Evolutionary conservation across 2,329 filamentous ascomycete genomes (phyloP), one percentile per base, ranked within the genome.

Genomic region (Magnaporthales sp.): DNA sequence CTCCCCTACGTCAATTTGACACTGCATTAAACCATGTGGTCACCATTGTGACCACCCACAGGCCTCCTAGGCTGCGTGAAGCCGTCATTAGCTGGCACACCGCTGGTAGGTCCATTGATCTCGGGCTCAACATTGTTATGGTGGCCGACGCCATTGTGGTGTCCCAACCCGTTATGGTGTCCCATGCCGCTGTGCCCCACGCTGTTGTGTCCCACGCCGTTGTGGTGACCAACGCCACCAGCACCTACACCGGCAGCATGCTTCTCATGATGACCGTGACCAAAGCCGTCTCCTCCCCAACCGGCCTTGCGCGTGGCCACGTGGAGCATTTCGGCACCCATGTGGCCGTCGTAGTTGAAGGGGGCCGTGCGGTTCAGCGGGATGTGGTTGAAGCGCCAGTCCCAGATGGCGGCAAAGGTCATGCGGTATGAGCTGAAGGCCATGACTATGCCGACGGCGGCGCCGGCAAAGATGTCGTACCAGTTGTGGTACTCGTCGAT

Each of bases 401-500:
- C 87, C 84, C 88, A 91, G 30, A 91, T 78, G 1, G 84, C 82
- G 0, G 88, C 87, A 70, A 90, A 92, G 1, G 86, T 83, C 79
- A 87, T 86, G 27, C 90, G 80, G 74, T 90, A 92, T 0, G 83
- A 76, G 1, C 82, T 84, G 68, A 90, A 81, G 0, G 89, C 88
- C 75, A 88, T 84, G 58, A 84, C 70, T 0, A 80, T 85, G 1
- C 90, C 90, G 65, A 92, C 90, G 11, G 82, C 72, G 0, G 82
- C 85, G 1, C 90, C 89, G 0, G 83, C 87, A 0, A 90, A 69
- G 58, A 91, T 82, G 68, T 92, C 89, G 68, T 91, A 91, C 87
- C 88, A 90, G 76, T 92, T 88, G 77, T 93, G 90, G 74, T 82
- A 91, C 73, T 91, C 86, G 70, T 92, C 87, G 67, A 92, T 91